These are phyloP conservation scores for Neofusicoccum laricinum DNA, from an alignment of 2,329 filamentous ascomycete species.

Conservation along the genomic window DNA sequence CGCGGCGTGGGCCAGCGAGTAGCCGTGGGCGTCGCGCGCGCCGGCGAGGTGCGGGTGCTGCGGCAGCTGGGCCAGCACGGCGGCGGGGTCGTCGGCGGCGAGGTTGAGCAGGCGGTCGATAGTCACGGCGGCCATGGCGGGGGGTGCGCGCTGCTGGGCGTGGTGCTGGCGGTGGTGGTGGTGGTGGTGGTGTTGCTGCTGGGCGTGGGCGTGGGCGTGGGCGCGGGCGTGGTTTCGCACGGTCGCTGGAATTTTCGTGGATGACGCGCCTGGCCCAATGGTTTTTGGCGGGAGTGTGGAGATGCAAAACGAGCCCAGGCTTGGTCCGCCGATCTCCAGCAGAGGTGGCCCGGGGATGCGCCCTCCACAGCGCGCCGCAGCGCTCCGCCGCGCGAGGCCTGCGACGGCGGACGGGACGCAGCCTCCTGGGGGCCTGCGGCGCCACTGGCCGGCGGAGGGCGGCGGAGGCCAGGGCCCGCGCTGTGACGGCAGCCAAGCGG, in stretches of 20 bases:
- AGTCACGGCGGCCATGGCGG: slow-evolving; percentile 30
- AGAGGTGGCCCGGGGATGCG: background rate
- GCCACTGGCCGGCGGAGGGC: background rate
- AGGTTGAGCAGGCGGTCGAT: slow-evolving; percentile 51
- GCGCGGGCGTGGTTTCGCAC: too few species aligned
- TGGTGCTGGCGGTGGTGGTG: background rate
- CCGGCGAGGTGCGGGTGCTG: slow-evolving; percentile 73
- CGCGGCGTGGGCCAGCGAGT: slow-evolving; percentile 89
- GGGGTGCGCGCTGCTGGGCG: too few species aligned
- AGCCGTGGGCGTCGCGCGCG: slow-evolving; percentile 84
- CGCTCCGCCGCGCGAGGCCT: too few species aligned
- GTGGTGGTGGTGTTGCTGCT: background rate
- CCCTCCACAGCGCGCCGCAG: background rate
- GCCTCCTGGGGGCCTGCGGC: too few species aligned
- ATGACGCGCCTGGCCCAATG: background rate
- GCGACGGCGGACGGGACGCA: too few species aligned
- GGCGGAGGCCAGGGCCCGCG: background rate
- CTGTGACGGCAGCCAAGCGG: background rate
- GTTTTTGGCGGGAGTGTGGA: background rate
- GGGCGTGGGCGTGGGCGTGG: too few species aligned
- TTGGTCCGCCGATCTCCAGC: background rate
- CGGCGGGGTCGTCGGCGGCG: slow-evolving; percentile 76
- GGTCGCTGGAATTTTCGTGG: too few species aligned
- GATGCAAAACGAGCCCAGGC: background rate
- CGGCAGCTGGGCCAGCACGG: slow-evolving; percentile 71